phyloP scores from a whole-genome alignment of 2,329 filamentous ascomycete species.

The Pyrenochaeta sp. region DNA sequence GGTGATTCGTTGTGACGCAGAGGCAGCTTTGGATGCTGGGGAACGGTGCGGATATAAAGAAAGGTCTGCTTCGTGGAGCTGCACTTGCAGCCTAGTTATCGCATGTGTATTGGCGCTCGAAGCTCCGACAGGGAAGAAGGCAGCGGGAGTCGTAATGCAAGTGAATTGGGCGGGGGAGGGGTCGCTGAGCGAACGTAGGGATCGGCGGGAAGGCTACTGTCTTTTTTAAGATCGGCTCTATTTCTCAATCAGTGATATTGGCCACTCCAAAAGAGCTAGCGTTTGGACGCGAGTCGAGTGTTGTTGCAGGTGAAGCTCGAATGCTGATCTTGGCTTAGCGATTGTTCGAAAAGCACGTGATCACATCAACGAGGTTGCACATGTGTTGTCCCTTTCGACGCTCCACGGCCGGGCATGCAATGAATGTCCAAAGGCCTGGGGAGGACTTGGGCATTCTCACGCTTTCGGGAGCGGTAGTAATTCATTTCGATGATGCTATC shows the following conservation, averaged over 20 bases:
- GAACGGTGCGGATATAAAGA: not conserved
- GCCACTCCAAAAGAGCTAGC: constrained; percentile 5
- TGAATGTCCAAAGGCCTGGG: not conserved
- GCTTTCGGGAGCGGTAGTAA: not conserved
- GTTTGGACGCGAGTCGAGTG: constrained; percentile 14
- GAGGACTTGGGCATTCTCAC: not conserved
- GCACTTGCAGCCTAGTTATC: constrained; percentile 27
- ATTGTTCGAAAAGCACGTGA: constrained; percentile 22
- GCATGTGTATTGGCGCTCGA: constrained; percentile 21
- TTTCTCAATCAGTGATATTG: constrained; percentile 7
- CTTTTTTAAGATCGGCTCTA: not conserved
- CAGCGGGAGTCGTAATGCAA: constrained; percentile 17
- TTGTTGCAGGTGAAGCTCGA: constrained; percentile 24
- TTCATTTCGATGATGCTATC: constrained; percentile 12
- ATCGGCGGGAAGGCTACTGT: constrained; percentile 6
- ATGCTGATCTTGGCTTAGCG: constrained; percentile 26
- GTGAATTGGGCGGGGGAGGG: constrained; percentile 21
- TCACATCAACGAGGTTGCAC: not conserved
- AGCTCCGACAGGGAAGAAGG: constrained; percentile 13
- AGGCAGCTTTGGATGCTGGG: constrained; percentile 2
- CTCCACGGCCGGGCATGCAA: not conserved
- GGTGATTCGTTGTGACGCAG: constrained; percentile 12
- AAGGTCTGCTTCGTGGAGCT: constrained; percentile 15
- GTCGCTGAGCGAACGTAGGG: constrained; percentile 19
- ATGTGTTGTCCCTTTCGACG: not conserved